A percentile compares a stretch with the other conserved stretches of the same genome.
Evolutionary conservation across 768 basidiomycete species (phyloP).

Genomic region (Chalciporus chontae): DNA sequence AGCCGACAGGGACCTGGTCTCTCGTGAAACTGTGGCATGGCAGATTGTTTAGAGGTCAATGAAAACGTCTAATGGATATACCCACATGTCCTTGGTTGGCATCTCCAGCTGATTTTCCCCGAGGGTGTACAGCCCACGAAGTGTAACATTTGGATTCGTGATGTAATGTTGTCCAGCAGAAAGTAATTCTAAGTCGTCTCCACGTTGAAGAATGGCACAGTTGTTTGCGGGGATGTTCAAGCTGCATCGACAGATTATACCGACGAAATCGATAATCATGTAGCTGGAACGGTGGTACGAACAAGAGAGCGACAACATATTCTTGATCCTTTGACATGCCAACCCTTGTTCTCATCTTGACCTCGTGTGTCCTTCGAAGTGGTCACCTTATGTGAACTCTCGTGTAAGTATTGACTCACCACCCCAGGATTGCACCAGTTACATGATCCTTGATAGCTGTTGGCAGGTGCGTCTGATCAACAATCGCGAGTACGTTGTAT

Average conservation of each 20-base stretch:
- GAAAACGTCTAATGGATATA: not conserved
- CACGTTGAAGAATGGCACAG: constrained; percentile 80
- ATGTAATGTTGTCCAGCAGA: constrained; percentile 83
- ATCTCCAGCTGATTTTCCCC: constrained; percentile 85
- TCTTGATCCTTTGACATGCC: constrained; percentile 45
- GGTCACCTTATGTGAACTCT: constrained; percentile 1
- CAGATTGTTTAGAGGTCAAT: not conserved
- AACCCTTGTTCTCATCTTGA: constrained; percentile 67
- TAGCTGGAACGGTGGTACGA: constrained; percentile 9
- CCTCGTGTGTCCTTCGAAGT: constrained; percentile 56
- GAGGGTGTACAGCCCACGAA: constrained; percentile 75
- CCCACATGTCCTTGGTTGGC: constrained; percentile 85
- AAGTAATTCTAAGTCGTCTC: constrained; percentile 74
- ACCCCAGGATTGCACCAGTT: constrained; percentile 63
- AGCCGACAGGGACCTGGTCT: constrained; percentile 81
- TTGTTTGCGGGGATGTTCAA: constrained; percentile 84
- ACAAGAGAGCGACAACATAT: constrained; percentile 81
- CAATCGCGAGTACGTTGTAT: constrained; percentile 73
- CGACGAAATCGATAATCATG: not conserved
- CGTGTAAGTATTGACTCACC: constrained; percentile 21
- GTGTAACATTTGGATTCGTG: constrained; percentile 78
- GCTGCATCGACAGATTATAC: constrained; percentile 34
- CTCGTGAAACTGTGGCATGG: constrained; percentile 60
- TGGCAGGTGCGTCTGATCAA: constrained; percentile 80
- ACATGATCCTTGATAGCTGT: constrained; percentile 56